Evolutionary conservation across 2,329 filamentous ascomycete species (phyloP).

Genomic region (Xylaria hypoxylon): DNA sequence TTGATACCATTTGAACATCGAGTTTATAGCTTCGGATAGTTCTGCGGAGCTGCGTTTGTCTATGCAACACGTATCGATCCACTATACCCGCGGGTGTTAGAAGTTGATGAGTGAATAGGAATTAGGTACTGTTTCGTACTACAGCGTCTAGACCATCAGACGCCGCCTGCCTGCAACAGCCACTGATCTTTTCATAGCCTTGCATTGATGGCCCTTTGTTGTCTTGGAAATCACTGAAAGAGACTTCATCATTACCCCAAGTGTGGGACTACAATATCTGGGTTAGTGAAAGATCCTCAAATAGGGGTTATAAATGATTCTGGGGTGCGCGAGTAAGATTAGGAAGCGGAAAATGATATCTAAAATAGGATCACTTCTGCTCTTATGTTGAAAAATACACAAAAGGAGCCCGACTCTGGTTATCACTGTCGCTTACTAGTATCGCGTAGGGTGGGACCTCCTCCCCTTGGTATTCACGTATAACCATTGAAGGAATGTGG

Average conservation of each 20-base stretch:
- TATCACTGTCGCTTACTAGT: slow-evolving; percentile 5
- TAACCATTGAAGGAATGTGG: slow-evolving; percentile 11
- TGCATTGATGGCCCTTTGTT: background rate
- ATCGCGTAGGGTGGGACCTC: slow-evolving; percentile 26
- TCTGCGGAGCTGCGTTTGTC: slow-evolving; percentile 28
- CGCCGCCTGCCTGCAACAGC: slow-evolving; percentile 18
- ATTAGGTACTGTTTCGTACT: background rate
- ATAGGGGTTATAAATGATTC: background rate
- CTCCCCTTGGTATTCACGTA: slow-evolving; percentile 18
- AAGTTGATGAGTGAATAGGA: background rate
- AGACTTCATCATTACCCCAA: slow-evolving; percentile 10
- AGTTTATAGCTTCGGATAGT: slow-evolving; percentile 23
- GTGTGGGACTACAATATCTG: slow-evolving; percentile 18
- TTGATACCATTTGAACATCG: slow-evolving; percentile 25
- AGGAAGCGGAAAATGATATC: background rate
- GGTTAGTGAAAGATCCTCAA: background rate
- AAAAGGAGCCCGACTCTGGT: no score
- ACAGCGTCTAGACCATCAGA: slow-evolving; percentile 21
- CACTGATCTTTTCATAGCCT: slow-evolving; percentile 10
- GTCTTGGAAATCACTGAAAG: slow-evolving; percentile 18
- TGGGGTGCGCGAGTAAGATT: no score
- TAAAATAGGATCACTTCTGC: background rate
- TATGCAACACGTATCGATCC: slow-evolving; percentile 32
- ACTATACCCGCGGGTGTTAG: slow-evolving; percentile 1
- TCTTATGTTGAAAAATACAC: background rate